Percentiles rank a stretch among this genome's conserved stretches.
These are phyloP conservation scores for Fusarium sarcochroum DNA, from an alignment of 2,329 filamentous ascomycete genomes.

Conservation along the genomic window DNA sequence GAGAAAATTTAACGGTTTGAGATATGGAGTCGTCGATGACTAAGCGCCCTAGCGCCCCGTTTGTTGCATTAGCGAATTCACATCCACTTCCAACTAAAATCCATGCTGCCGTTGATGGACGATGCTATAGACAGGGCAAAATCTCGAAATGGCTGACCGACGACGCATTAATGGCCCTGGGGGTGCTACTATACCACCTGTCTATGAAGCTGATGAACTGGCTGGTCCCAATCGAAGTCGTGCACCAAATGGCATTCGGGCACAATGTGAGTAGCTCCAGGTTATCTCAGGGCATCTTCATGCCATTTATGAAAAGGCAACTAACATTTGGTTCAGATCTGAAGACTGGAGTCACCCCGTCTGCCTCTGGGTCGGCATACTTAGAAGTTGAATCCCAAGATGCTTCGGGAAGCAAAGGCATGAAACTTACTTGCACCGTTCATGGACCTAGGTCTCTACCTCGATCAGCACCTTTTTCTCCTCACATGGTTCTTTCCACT, in stretches of 20 bases:
- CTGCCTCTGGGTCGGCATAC: conserved; percentile 93
- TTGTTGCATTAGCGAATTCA: conserved; percentile 36
- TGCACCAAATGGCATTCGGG: conserved; percentile 79
- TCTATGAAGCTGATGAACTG: conserved; percentile 70
- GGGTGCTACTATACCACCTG: conserved; percentile 80
- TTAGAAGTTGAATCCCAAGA: conserved; percentile 73
- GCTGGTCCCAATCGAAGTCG: conserved; percentile 66
- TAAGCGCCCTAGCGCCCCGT: conserved; percentile 26
- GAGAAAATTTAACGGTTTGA: conserved; percentile 43
- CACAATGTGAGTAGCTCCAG: conserved; percentile 77
- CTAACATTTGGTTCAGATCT: conserved; percentile 71
- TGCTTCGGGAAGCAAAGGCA: conserved; percentile 69
- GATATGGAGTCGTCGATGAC: conserved; percentile 41
- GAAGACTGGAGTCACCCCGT: conserved; percentile 92
- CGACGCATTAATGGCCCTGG: conserved; percentile 91
- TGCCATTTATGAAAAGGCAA: conserved; percentile 1
- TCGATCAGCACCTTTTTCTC: conserved; percentile 90
- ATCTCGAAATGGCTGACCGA: conserved; percentile 78
- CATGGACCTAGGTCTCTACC: conserved; percentile 94
- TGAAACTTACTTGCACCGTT: conserved; percentile 94
- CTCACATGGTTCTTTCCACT: conserved; percentile 90
- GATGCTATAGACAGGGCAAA: conserved; percentile 8
- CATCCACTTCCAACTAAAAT: conserved; percentile 36
- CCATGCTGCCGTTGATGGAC: conserved; percentile 23
- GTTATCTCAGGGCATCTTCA: conserved; percentile 1